Evolutionary conservation across 805 yeast genomes (phyloP).

Genomic region (Huiozyma sinensis): DNA sequence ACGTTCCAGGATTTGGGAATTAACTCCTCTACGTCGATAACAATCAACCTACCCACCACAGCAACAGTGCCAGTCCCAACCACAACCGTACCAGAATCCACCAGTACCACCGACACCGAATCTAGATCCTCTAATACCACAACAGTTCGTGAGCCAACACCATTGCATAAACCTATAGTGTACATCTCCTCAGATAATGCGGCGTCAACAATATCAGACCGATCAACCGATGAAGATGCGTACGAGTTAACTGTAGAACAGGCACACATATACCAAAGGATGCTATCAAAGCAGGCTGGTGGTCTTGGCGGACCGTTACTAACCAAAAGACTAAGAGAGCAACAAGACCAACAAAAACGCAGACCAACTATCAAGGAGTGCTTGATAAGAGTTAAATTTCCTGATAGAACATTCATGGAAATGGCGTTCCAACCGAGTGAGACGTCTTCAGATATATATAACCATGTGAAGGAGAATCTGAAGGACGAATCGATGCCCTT

Average conservation of each 20-base stretch:
- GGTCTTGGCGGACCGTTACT: constrained; percentile 31
- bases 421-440: constrained; percentile 38
- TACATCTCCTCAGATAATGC: constrained; percentile 7
- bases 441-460: constrained; percentile 27
- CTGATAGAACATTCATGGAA: constrained; percentile 45
- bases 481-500: constrained; percentile 26
- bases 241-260: constrained; percentile 42
- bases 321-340: constrained; percentile 33
- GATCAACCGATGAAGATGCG: constrained; percentile 27
- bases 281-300: constrained; percentile 34
- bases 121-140: not conserved
- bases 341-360: constrained; percentile 14
- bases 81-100: not conserved
- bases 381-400: constrained; percentile 43
- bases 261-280: constrained; percentile 42
- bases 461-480: constrained; percentile 22
- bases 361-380: constrained; percentile 20
- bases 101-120: not conserved
- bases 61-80: not conserved
- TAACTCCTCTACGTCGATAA: constrained; percentile 6
- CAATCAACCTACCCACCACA: not conserved
- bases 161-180: constrained; percentile 13
- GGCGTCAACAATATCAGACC: not conserved
- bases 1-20: constrained; percentile 15
- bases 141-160: not conserved